These are phyloP conservation scores for Neospora caninum DNA, from an alignment of 169 alveolate species.

Conservation along the genomic window DNA sequence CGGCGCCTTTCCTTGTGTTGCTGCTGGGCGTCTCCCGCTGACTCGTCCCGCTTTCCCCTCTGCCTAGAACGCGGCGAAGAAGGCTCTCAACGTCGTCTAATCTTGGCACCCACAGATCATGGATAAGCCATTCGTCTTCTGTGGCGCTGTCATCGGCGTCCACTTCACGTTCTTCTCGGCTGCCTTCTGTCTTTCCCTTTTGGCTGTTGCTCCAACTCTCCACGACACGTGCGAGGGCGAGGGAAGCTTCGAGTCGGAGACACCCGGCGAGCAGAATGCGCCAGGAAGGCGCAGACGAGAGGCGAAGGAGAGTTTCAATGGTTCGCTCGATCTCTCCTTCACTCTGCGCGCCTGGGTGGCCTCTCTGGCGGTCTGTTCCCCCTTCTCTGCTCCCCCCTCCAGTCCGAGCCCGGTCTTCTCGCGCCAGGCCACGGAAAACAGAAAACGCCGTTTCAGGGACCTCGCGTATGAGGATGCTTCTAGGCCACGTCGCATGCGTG, in stretches of 20 bases:
- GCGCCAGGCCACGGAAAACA: too few species aligned
- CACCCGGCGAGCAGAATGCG: background rate
- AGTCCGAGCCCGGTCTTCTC: too few species aligned
- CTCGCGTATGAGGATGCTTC: too few species aligned
- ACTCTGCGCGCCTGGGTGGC: background rate
- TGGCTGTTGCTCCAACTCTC: too few species aligned
- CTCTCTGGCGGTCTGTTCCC: background rate
- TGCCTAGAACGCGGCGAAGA: background rate
- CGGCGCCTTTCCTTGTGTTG: background rate
- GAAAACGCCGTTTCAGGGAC: too few species aligned
- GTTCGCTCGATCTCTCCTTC: background rate
- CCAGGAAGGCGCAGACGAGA: background rate
- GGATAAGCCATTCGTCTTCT: too few species aligned
- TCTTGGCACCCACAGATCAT: too few species aligned
- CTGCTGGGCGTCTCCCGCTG: background rate
- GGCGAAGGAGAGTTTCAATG: background rate
- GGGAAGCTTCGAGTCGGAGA: background rate
- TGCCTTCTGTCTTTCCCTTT: too few species aligned
- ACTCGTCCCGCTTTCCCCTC: background rate
- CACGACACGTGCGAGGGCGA: background rate
- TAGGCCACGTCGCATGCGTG: background rate
- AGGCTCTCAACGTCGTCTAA: too few species aligned
- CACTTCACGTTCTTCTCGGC: too few species aligned
- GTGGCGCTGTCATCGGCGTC: too few species aligned
- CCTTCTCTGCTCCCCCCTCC: too few species aligned